A percentile compares a stretch with the other conserved stretches of the same genome.
Conservation (phyloP, 345 rosid genomes). For the Gossypium rotundifolium region DNA sequence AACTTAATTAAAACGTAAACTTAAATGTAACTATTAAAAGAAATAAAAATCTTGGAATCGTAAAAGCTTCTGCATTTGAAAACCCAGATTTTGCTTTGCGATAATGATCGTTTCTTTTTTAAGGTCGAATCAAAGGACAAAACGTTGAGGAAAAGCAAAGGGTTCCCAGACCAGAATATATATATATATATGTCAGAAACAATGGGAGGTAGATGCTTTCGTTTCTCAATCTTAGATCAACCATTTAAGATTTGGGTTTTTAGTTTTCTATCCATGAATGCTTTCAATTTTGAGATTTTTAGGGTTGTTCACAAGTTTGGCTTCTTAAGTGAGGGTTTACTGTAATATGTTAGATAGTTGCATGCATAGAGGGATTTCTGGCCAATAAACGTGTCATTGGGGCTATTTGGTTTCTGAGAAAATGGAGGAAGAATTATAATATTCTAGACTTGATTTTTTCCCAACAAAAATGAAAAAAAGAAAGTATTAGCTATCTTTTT, state of each 20-base stretch:
- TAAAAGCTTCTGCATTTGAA: background rate
- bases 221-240: conserved; percentile 12
- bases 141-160: background rate
- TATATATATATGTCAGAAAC: background rate
- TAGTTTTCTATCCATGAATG: background rate
- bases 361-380: background rate
- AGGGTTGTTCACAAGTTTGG: background rate
- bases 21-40: background rate
- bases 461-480: background rate
- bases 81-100: conserved; percentile 16
- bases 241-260: conserved; percentile 1
- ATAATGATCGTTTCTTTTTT: conserved; percentile 17
- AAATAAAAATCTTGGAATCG: background rate
- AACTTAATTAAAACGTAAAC: conserved; percentile 7
- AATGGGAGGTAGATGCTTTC: conserved; percentile 32
- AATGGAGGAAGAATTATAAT: background rate
- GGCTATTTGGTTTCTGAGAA: conserved; percentile 16
- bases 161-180: background rate
- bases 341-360: background rate
- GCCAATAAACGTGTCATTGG: background rate
- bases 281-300: conserved; percentile 7
- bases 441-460: background rate
- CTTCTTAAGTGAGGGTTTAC: background rate
- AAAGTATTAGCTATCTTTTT: too few relatives aligned
- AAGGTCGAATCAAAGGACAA: conserved; percentile 16